phyloP scores from a whole-genome alignment of 345 rosid genomes.

The Cardamine resedifolia region DNA sequence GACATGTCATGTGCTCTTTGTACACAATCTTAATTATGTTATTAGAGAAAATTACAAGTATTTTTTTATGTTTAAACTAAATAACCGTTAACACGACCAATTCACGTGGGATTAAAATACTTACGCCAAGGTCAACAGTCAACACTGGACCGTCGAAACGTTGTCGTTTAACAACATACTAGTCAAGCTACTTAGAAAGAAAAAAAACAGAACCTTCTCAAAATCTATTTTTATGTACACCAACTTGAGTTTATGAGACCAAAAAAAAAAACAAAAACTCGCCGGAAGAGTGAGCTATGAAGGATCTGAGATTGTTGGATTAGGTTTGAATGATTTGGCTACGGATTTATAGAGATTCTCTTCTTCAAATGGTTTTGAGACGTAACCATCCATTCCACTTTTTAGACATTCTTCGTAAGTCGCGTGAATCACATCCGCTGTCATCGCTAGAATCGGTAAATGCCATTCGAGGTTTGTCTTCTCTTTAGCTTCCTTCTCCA shows the following conservation, averaged over 20 bases:
- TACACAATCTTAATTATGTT: background rate
- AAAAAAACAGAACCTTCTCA: background rate
- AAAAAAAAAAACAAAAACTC: background rate
- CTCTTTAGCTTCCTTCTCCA: conserved; percentile 72
- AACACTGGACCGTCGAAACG: background rate
- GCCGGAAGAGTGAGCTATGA: conserved; percentile 7
- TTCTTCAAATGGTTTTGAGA: conserved; percentile 94
- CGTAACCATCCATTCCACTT: conserved; percentile 96
- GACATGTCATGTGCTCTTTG: background rate
- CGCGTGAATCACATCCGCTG: conserved; percentile 95
- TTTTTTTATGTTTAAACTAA: background rate
- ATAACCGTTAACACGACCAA: background rate
- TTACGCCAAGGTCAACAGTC: background rate
- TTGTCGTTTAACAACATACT: background rate
- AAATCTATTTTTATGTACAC: background rate
- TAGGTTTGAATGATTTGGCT: conserved; percentile 70
- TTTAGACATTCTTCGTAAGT: conserved; percentile 82
- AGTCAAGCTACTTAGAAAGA: background rate
- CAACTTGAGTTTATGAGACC: too few relatives aligned
- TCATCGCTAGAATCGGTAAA: conserved; percentile 91
- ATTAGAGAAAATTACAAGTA: background rate
- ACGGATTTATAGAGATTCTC: conserved; percentile 88
- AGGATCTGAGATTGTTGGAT: conserved; percentile 42
- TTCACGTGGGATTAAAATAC: background rate
- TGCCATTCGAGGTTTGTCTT: conserved; percentile 57